Evolutionary conservation across 1,284 basidiomycete genomes (phyloP), one percentile per base, ranked within the genome.

Genomic region (Cryptococcus sp.): DNA sequence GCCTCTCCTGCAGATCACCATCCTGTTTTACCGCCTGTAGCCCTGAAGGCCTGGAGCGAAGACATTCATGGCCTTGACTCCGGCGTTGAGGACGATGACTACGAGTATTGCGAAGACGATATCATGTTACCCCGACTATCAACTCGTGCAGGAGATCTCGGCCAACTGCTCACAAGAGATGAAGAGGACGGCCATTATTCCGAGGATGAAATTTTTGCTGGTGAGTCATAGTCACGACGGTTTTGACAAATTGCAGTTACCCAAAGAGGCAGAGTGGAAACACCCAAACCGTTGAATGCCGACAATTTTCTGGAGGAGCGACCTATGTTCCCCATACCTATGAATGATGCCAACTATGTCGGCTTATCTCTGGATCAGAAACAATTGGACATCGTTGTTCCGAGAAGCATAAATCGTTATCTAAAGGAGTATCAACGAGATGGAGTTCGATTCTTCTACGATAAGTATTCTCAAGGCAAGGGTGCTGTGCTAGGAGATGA

Each of bases 401-500:
- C 79, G 0, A 67, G 71, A 0, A 54, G 71, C 0, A 78, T 81
- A 66, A 81, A 80, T 59, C 72, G 75, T 11, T 81, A 79, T 52
- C 64, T 82, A 1, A 72, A 79, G 44, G 67, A 68, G 11, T 81
- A 82, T 56, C 80, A 82, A 59, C 62, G 77, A 7, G 67, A 73
- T 1, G 80, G 80, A 3, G 74, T 76, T 6, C 59, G 70, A 50
- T 81, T 80, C 61, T 63, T 82, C 6, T 80, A 77, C 57, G 53
- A 67, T 8, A 76, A 77, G 49, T 81, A 77, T 58, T 63, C 61
- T n/a, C 59, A 61, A 2, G 69, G 72, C 0, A 65, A 66, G 33
- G 80, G 80, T 1, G 78, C 72, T 3, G 62, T 81, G 10, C 64
- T 81, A 3, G 80, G 79, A 3, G 80, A 82, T 52, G 80, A 82